Percentiles rank a stretch among this genome's conserved stretches.
Conservation (phyloP, 345 rosid genomes). For the Dipteronia dyeriana region DNA sequence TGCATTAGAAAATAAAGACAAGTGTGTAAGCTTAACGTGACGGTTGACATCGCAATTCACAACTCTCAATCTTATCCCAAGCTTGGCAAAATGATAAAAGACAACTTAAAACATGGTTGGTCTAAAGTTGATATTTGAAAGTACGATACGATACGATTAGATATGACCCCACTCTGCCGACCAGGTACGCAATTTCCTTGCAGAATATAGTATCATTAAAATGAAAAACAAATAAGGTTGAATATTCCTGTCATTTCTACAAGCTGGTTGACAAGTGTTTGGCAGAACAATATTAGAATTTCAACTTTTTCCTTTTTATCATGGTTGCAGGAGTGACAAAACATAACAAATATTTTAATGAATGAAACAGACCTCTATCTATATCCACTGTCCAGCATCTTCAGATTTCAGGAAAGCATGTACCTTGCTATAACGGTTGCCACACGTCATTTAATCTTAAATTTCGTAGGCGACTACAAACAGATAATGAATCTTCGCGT, state of each 20-base stretch:
- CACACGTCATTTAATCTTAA: neutral
- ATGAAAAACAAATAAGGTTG: neutral
- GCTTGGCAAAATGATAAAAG: neutral
- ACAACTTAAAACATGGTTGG: neutral
- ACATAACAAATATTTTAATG: too few relatives aligned
- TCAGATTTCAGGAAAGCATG: neutral
- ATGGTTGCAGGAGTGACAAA: too few relatives aligned
- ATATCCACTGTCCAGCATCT: neutral
- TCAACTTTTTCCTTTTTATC: too few relatives aligned
- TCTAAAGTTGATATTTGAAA: neutral
- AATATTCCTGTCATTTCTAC: neutral
- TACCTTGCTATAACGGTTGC: neutral
- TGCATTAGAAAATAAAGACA: too few relatives aligned
- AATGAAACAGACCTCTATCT: neutral
- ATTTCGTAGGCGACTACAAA: neutral
- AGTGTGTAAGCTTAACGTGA: neutral
- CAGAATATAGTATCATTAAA: neutral
- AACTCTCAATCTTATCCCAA: neutral
- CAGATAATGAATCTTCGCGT: neutral
- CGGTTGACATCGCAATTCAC: neutral
- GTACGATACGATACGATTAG: neutral
- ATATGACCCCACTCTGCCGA: neutral
- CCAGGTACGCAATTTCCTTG: conserved; percentile 3
- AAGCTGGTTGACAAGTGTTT: neutral
- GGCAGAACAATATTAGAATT: neutral